Conservation (phyloP, 768 basidiomycete species). For the Hygrophoropsis aurantiaca region DNA sequence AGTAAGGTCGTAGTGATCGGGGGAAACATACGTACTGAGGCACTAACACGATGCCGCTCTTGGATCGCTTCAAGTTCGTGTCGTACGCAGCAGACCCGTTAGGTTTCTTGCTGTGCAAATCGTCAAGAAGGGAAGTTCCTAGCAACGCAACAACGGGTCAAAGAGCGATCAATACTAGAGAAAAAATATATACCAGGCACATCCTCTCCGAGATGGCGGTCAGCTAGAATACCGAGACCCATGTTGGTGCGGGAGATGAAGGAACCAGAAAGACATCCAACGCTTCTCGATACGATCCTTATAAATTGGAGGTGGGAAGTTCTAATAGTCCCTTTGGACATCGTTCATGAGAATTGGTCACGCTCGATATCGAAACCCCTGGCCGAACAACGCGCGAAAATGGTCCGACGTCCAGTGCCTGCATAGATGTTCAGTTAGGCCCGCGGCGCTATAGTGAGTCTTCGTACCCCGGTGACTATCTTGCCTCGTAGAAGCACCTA, state of each 20-base stretch:
- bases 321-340: background rate
- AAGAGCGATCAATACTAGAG: too few relatives aligned
- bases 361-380: too few relatives aligned
- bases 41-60: conserved; percentile 6
- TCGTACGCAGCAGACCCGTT: background rate
- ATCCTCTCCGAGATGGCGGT: conserved; percentile 16
- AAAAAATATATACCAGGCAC: conserved; percentile 1
- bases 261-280: background rate
- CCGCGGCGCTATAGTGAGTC: background rate
- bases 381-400: background rate
- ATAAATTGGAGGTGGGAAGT: background rate
- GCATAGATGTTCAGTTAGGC: background rate
- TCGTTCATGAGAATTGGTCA: background rate
- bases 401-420: background rate
- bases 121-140: conserved; percentile 9
- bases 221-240: conserved; percentile 18
- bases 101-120: conserved; percentile 1
- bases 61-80: conserved; percentile 5
- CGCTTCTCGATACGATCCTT: background rate
- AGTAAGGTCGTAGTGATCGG: background rate
- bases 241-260: background rate
- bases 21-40: conserved; percentile 1
- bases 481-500: background rate
- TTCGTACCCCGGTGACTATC: background rate
- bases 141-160: background rate